phyloP scores from a whole-genome alignment of 2,329 filamentous ascomycete species.

The Penicillium psychrosexuale region DNA sequence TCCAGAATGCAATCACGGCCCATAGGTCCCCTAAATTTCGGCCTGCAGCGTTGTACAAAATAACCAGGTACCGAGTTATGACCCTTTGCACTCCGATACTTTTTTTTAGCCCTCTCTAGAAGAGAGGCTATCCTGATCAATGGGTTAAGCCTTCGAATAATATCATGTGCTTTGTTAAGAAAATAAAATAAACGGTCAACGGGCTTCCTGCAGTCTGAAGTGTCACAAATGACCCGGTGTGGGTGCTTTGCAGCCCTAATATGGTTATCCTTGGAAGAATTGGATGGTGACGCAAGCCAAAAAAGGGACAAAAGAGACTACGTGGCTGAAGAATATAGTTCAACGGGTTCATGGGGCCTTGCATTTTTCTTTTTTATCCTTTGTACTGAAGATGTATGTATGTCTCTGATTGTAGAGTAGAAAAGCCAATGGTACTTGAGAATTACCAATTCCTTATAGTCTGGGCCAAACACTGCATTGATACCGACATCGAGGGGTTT shows the following conservation, averaged over 20 bases:
- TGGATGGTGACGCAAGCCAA: slow-evolving; percentile 3
- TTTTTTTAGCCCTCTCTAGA: background rate
- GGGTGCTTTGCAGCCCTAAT: slow-evolving; percentile 9
- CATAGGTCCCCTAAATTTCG: slow-evolving; percentile 9
- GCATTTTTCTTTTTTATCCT: background rate
- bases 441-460: background rate
- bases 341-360: background rate
- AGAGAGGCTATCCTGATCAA: background rate
- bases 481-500: background rate
- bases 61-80: slow-evolving; percentile 22
- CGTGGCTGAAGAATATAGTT: background rate
- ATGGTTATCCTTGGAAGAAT: slow-evolving; percentile 1
- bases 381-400: background rate
- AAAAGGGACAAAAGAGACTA: background rate
- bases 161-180: slow-evolving; percentile 6
- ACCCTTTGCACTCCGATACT: background rate
- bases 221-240: slow-evolving; percentile 10
- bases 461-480: background rate
- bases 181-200: slow-evolving; percentile 5
- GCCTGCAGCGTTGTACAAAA: slow-evolving; percentile 18
- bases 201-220: slow-evolving; percentile 7
- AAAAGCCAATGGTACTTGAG: background rate
- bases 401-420: background rate
- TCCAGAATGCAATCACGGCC: slow-evolving; percentile 12
- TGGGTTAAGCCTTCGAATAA: background rate